Conservation (phyloP, 495 filamentous ascomycete genomes). For the Choiromyces venosus region DNA sequence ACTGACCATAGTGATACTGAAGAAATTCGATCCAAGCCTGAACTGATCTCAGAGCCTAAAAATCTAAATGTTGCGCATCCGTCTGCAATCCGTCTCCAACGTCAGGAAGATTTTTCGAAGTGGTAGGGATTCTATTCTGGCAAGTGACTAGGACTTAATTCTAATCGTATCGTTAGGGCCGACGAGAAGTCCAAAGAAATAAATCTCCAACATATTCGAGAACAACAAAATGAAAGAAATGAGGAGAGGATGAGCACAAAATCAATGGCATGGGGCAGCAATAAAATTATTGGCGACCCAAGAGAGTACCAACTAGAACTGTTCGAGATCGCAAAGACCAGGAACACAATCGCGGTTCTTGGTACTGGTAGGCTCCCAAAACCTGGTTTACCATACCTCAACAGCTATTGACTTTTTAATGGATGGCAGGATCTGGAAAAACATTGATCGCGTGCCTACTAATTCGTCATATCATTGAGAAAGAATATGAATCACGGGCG, state of each 20-base stretch:
- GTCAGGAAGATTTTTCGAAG: slow-evolving; percentile 53
- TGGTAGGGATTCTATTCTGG: slow-evolving; percentile 41
- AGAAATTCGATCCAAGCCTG: too few species aligned
- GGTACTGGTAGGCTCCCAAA: slow-evolving; percentile 62
- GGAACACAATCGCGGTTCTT: slow-evolving; percentile 92
- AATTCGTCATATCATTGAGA: slow-evolving; percentile 67
- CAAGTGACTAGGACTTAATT: not conserved
- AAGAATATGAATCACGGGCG: slow-evolving; percentile 68
- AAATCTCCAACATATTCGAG: slow-evolving; percentile 12
- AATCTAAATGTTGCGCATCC: slow-evolving; percentile 44
- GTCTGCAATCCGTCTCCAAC: slow-evolving; percentile 49
- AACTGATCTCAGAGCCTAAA: not conserved
- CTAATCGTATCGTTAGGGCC: slow-evolving; percentile 17
- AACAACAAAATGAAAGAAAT: slow-evolving; percentile 33
- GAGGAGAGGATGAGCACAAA: slow-evolving; percentile 46
- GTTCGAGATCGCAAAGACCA: slow-evolving; percentile 77
- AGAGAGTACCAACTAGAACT: slow-evolving; percentile 90
- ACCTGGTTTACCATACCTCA: not conserved
- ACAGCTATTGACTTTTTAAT: slow-evolving; percentile 4
- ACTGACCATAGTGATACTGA: not conserved
- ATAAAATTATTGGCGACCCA: slow-evolving; percentile 62
- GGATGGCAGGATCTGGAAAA: slow-evolving; percentile 74
- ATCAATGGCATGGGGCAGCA: slow-evolving; percentile 44
- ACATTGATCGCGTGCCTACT: slow-evolving; percentile 90
- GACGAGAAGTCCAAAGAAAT: slow-evolving; percentile 36